These are phyloP conservation scores for Styphnolobium japonicum DNA, from an alignment of 306 rosid species.

Conservation along the genomic window DNA sequence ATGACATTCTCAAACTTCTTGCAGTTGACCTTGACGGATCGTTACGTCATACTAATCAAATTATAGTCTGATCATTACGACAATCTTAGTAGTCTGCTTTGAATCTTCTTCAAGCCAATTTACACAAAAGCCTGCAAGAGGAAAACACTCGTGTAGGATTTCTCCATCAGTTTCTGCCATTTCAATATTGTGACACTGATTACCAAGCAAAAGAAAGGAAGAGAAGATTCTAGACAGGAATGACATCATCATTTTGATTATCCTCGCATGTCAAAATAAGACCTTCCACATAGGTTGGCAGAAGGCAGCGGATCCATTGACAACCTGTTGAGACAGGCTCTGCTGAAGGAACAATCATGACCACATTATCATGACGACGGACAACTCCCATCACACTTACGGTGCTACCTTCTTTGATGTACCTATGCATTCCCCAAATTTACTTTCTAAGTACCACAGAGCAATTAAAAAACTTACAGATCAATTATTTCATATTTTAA, in stretches of 20 bases:
- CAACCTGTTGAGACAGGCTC: constrained; percentile 87
- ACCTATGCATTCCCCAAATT: constrained; percentile 44
- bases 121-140: constrained; percentile 37
- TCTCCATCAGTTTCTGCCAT: constrained; percentile 28
- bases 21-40: constrained; percentile 12
- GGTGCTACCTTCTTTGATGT: constrained; percentile 94
- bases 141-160: constrained; percentile 21
- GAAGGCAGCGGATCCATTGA: constrained; percentile 84
- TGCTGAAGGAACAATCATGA: constrained; percentile 83
- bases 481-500: not conserved
- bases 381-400: constrained; percentile 98
- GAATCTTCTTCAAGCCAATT: constrained; percentile 50
- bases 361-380: constrained; percentile 84
- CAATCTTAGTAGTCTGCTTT: constrained; percentile 29
- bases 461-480: not conserved
- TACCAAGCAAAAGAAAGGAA: constrained; percentile 23
- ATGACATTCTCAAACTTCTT: constrained; percentile 36
- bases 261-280: constrained; percentile 82
- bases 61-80: constrained; percentile 29
- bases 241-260: constrained; percentile 70
- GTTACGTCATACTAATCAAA: constrained; percentile 21
- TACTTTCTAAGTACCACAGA: not conserved
- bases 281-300: constrained; percentile 81
- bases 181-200: constrained; percentile 26
- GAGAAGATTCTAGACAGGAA: constrained; percentile 64